Evolutionary conservation across 768 basidiomycete genomes (phyloP), one percentile per base, ranked within the genome.

Genomic region (Trametopsis cervina): DNA sequence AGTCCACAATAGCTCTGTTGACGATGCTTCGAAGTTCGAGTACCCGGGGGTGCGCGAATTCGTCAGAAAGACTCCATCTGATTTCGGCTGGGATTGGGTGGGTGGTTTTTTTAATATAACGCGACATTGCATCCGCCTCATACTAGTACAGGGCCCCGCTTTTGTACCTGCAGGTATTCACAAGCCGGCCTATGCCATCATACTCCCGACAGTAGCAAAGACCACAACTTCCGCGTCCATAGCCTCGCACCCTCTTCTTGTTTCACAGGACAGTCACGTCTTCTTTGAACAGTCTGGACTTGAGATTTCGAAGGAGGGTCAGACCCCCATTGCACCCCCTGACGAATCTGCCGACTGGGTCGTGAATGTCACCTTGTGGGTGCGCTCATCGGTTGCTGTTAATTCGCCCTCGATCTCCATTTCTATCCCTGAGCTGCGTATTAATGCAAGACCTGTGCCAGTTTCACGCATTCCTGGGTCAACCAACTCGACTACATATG

Each of bases 61-160:
- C 61, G 65, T 78, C 22, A 70, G 78, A 1, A 79, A 81, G 57
- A 66, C 69, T 2, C 64, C 71, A 25, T 72, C 70, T 2, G 78
- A 81, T 56, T 81, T 78, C 51, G 78, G 80, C 1, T 81, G 78
- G 77, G 78, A 81, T 60, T 80, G 77, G 78, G 75, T 78, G 49
- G 21, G 60, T 47, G 3, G n/a, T n/a, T n/a, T n/a, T n/a, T n/a
- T n/a, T n/a, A n/a, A n/a, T n/a, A n/a, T n/a, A n/a, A n/a, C n/a
- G n/a, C n/a, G n/a, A n/a, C n/a, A n/a, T n/a, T n/a, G n/a, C n/a
- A n/a, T n/a, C n/a, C n/a, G n/a, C n/a, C 9, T 47, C n/a, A 36
- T 10, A 26, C 26, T 25, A 21, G 15, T 23, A 2, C 37, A 77
- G 77, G 76, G 73, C 15, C 78, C 77, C 33, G 79, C 77, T 0